Conservation (phyloP, 2,329 filamentous ascomycete genomes). For the Fusarium aywerte region DNA sequence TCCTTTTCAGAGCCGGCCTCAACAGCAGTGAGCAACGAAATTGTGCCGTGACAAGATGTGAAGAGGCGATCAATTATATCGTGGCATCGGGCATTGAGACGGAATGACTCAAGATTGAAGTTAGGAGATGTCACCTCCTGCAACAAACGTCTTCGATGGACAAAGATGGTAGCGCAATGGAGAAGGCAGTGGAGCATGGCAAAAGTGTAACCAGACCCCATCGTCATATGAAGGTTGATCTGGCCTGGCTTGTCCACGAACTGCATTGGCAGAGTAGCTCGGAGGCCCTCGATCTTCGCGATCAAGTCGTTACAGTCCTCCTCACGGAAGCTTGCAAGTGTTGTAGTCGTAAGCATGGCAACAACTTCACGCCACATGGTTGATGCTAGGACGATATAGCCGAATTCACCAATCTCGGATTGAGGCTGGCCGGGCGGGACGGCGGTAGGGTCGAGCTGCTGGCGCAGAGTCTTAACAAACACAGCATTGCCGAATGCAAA, state of each 20-base stretch:
- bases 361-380: constrained; percentile 72
- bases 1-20: constrained; percentile 69
- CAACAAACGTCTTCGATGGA: constrained; percentile 68
- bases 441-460: constrained; percentile 53
- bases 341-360: constrained; percentile 67
- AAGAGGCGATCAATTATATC: constrained; percentile 67
- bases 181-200: constrained; percentile 71
- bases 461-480: constrained; percentile 65
- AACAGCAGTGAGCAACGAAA: constrained; percentile 65
- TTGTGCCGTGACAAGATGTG: constrained; percentile 68
- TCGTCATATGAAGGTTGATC: constrained; percentile 71
- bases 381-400: constrained; percentile 69
- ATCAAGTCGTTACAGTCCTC: constrained; percentile 63
- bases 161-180: constrained; percentile 70
- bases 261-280: constrained; percentile 66
- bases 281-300: constrained; percentile 65
- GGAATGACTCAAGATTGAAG: constrained; percentile 66
- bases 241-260: constrained; percentile 70
- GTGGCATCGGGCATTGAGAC: constrained; percentile 60
- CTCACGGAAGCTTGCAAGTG: constrained; percentile 64
- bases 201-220: constrained; percentile 71
- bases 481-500: constrained; percentile 71
- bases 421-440: constrained; percentile 52
- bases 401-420: constrained; percentile 69
- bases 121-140: constrained; percentile 65